phyloP scores from a whole-genome alignment of 2,329 filamentous ascomycete species.

The Furcasterigmium sp. region DNA sequence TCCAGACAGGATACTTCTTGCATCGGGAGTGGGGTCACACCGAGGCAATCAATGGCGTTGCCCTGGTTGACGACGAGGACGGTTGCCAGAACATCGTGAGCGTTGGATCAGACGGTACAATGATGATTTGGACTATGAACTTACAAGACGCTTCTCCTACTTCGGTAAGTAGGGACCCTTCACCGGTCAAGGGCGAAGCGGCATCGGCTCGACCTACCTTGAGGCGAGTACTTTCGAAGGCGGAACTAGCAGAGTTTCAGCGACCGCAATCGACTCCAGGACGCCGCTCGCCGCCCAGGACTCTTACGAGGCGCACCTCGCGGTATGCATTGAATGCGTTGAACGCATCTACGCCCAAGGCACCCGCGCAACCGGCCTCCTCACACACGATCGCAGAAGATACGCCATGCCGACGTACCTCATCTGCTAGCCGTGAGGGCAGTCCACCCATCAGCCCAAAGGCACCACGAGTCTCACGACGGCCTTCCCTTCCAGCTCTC shows the following conservation, averaged over 20 bases:
- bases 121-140: slow-evolving; percentile 71
- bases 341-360: slow-evolving; percentile 28
- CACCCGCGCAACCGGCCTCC: slow-evolving; percentile 34
- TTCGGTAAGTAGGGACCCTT: slow-evolving; percentile 44
- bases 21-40: slow-evolving; percentile 94
- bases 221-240: slow-evolving; percentile 78
- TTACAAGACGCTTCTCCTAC: slow-evolving; percentile 37
- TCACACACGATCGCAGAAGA: slow-evolving; percentile 34
- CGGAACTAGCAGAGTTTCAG: slow-evolving; percentile 78
- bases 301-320: slow-evolving; percentile 50
- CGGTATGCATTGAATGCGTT: slow-evolving; percentile 36
- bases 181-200: slow-evolving; percentile 43
- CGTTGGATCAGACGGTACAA: slow-evolving; percentile 72
- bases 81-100: slow-evolving; percentile 59
- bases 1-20: slow-evolving; percentile 68
- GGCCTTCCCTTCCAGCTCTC: slow-evolving; percentile 50
- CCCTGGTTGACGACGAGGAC: slow-evolving; percentile 59
- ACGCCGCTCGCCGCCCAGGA: slow-evolving; percentile 50
- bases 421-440: slow-evolving; percentile 34
- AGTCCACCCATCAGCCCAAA: slow-evolving; percentile 49
- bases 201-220: slow-evolving; percentile 65
- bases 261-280: slow-evolving; percentile 41
- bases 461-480: slow-evolving; percentile 32
- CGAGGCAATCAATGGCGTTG: slow-evolving; percentile 83
- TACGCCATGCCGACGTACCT: slow-evolving; percentile 43